phyloP scores from a whole-genome alignment of 2,329 filamentous ascomycete species.

The Pseudogymnoascus sp. region DNA sequence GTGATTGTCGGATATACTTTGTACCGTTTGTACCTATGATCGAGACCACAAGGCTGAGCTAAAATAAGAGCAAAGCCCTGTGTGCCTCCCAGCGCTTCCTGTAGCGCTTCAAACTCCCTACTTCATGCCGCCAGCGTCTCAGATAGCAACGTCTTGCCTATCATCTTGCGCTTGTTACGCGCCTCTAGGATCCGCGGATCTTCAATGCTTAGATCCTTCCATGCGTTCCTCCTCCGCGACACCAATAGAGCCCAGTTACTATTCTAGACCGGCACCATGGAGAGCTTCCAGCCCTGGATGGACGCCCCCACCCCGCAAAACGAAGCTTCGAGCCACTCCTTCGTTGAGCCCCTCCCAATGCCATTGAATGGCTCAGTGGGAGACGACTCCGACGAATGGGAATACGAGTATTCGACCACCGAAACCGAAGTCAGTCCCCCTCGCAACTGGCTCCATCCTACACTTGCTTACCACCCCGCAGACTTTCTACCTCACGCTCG shows the following conservation, averaged over 20 bases:
- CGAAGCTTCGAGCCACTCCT: conserved; percentile 2
- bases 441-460: background rate
- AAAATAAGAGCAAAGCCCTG: background rate
- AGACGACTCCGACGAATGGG: conserved; percentile 54
- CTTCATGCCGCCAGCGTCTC: background rate
- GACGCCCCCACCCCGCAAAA: conserved; percentile 6
- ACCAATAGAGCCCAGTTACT: background rate
- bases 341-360: background rate
- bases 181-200: background rate
- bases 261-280: background rate
- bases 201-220: background rate
- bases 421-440: conserved; percentile 46
- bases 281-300: conserved; percentile 1
- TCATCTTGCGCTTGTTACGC: background rate
- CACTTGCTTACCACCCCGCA: conserved; percentile 24
- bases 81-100: background rate
- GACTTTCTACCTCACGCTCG: conserved; percentile 57
- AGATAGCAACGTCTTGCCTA: background rate
- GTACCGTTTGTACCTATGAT: background rate
- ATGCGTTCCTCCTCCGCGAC: background rate
- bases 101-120: background rate
- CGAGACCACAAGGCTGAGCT: background rate
- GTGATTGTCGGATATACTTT: background rate
- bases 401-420: conserved; percentile 57
- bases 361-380: conserved; percentile 21